phyloP scores from a whole-genome alignment of 2,329 filamentous ascomycete species.

The Chrysoporthe deuterocubensis region DNA sequence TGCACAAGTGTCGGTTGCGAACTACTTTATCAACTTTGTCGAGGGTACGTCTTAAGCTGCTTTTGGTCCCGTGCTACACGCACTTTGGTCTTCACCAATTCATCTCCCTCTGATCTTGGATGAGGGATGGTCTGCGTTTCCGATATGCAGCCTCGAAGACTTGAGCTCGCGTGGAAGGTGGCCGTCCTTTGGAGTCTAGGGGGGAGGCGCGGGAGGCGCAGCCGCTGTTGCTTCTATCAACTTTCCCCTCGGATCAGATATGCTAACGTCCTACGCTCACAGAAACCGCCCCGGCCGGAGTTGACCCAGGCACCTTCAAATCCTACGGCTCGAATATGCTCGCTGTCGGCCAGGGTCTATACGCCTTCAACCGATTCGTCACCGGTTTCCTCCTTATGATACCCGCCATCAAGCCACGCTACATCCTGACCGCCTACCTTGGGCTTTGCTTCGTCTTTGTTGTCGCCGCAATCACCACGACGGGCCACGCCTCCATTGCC shows the following conservation, averaged over 20 bases:
- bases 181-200: not conserved
- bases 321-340: constrained; percentile 53
- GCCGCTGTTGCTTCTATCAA: not conserved
- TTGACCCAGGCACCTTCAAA: not conserved
- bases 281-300: constrained; percentile 5
- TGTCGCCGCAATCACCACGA: constrained; percentile 54
- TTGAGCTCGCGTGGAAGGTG: not conserved
- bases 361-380: constrained; percentile 62
- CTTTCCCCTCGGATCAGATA: not conserved
- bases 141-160: not conserved
- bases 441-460: constrained; percentile 58
- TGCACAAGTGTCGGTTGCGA: constrained; percentile 58
- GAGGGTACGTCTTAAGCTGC: constrained; percentile 35
- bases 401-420: constrained; percentile 54
- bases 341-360: constrained; percentile 62
- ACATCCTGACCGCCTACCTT: constrained; percentile 59
- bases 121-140: not conserved
- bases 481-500: constrained; percentile 54
- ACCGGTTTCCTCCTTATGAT: constrained; percentile 60
- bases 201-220: too few species aligned
- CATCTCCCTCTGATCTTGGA: constrained; percentile 8
- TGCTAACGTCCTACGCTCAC: not conserved
- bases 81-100: too few species aligned
- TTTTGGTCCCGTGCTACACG: too few species aligned
- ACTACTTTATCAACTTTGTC: constrained; percentile 59